Evolutionary conservation across 75 land plant species (phyloP), one percentile per base, ranked within the genome.

Genomic region (Pinus tabuliformis): DNA sequence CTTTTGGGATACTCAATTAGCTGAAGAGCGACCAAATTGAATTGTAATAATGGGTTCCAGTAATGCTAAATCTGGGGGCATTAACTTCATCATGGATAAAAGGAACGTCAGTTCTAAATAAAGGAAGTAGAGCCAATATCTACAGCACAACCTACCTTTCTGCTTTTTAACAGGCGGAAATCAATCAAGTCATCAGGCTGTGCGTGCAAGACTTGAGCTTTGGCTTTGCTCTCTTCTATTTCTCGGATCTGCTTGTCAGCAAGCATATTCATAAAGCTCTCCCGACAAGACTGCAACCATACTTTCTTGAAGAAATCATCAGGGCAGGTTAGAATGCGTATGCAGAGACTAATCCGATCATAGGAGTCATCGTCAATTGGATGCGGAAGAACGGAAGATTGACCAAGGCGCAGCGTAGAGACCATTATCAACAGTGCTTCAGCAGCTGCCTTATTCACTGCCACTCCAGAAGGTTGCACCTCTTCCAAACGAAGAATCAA

Each of bases 111-210:
- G 54, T 49, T 49, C 54, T 49, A 49, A 49, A 49, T 49, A 49
- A 30, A n/a, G 26, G 13, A 26, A 57, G 22, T 16, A 57, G 16
- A 18, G 28, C 15, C 57, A 73, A 57, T 15, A 58, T 59, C 17
- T 64, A 37, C 36, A 13, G 36, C 5, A 58, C 65, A 26, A 33
- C 56, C 73, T 60, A 94, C 96, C 96, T 93, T 95, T 73, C 98
- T 82, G 77, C 90, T 95, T 85, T 95, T 95, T 79, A 95, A 78
- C 75, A 93, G 95, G 75, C 93, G 91, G 84, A 95, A 95, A 70
- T 95, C 98, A 81, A 95, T 95, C 17, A 95, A 88, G 62, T 95
- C 96, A 86, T 95, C 98, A 14, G 95, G 95, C 81, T 95, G 98
- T 56, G 98, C 91, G 79, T 92, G 83, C n/a, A 91, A 86, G 64